Evolutionary conservation across 768 basidiomycete genomes (phyloP).

Genomic region (Melanogaster broomeanus): DNA sequence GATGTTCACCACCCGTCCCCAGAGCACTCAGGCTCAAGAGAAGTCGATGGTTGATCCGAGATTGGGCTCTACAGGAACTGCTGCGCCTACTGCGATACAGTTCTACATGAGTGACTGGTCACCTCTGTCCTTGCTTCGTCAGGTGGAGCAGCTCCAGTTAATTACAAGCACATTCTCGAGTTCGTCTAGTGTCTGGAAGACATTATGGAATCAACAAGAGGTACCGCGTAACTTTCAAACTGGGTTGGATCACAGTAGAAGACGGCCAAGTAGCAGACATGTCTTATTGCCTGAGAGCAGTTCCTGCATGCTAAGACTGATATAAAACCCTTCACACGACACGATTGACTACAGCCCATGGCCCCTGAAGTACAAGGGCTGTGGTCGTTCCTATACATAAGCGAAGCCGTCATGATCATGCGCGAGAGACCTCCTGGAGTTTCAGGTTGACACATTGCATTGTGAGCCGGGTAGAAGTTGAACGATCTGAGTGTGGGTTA

Average conservation of each 20-base stretch:
- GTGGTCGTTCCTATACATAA: no score
- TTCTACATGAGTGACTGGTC: slow-evolving; percentile 29
- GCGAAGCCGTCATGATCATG: no score
- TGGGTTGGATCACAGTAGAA: slow-evolving; percentile 21
- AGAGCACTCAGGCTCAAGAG: slow-evolving; percentile 15
- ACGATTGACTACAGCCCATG: no score
- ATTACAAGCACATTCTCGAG: slow-evolving; percentile 24
- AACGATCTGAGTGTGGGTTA: no score
- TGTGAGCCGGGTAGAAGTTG: no score
- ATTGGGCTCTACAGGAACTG: slow-evolving; percentile 32
- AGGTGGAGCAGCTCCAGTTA: slow-evolving; percentile 1
- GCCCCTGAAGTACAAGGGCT: no score
- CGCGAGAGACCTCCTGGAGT: no score
- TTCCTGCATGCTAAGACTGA: no score
- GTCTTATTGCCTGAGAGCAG: no score
- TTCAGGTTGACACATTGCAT: no score
- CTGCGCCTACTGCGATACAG: slow-evolving; percentile 25
- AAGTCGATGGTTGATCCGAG: slow-evolving; percentile 27
- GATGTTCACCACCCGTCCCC: slow-evolving; percentile 16
- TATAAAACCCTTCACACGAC: no score
- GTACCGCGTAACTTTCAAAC: slow-evolving; percentile 22
- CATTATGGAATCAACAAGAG: slow-evolving; percentile 19
- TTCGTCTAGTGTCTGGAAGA: slow-evolving; percentile 19
- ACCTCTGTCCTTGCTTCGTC: slow-evolving; percentile 11
- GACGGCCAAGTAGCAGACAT: slow-evolving; percentile 32